phyloP scores from a whole-genome alignment of 164 flowering plant species.

The Stephania yunnanensis region DNA sequence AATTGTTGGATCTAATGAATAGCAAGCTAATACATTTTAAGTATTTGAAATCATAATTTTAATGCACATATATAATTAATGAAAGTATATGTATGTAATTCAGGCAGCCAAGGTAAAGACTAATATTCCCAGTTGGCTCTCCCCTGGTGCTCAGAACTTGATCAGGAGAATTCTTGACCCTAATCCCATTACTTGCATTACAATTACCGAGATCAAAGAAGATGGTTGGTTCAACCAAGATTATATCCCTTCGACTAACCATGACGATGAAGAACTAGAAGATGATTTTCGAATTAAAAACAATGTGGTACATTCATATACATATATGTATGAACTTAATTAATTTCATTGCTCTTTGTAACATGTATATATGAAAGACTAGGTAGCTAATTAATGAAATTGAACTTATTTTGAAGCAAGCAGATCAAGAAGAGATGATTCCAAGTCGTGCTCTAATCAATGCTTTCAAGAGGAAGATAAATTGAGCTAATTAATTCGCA shows the following conservation, averaged over 20 bases:
- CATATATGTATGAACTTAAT: background rate
- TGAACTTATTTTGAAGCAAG: too few relatives aligned
- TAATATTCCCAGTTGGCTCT: conserved; percentile 75
- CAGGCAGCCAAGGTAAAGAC: conserved; percentile 67
- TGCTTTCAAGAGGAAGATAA: too few relatives aligned
- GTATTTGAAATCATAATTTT: too few relatives aligned
- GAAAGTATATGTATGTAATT: too few relatives aligned
- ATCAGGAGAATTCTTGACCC: conserved; percentile 80
- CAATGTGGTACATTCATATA: conserved; percentile 26
- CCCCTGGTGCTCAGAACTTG: conserved; percentile 65
- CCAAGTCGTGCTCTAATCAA: too few relatives aligned
- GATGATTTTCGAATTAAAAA: conserved; percentile 26
- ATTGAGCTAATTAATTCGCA: too few relatives aligned
- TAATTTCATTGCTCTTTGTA: conserved; percentile 62
- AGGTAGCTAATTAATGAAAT: too few relatives aligned
- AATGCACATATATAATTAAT: conserved; percentile 16
- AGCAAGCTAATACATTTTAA: too few relatives aligned
- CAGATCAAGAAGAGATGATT: too few relatives aligned
- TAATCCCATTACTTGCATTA: conserved; percentile 68
- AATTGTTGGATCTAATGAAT: too few relatives aligned
- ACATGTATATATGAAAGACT: too few relatives aligned
- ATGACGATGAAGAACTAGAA: conserved; percentile 38
- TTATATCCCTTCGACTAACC: conserved; percentile 38
- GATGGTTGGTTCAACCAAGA: conserved; percentile 76
- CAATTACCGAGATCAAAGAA: conserved; percentile 54